phyloP scores from a whole-genome alignment of 257 asterid genomes.

The Lycium barbarum region DNA sequence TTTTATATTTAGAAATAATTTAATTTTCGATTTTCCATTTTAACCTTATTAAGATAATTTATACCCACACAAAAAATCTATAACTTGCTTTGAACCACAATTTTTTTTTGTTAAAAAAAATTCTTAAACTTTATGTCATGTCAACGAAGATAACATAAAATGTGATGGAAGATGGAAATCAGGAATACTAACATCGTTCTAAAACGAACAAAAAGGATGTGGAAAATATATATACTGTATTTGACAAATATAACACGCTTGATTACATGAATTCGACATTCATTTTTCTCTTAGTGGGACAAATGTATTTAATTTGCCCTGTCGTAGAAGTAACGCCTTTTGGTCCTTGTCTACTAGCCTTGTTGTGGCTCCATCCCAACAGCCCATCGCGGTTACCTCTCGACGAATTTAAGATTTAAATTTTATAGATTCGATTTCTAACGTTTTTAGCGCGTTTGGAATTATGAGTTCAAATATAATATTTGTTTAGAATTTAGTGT shows the following conservation, averaged over 20 bases:
- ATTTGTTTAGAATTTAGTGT: no score
- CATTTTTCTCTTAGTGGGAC: neutral
- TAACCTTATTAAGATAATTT: neutral
- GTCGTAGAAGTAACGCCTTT: neutral
- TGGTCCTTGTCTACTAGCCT: neutral
- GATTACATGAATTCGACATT: neutral
- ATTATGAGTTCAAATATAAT: no score
- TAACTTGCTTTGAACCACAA: neutral
- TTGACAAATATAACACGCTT: neutral
- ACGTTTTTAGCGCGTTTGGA: no score
- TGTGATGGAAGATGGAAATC: neutral
- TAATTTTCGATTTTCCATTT: neutral
- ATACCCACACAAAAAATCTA: no score
- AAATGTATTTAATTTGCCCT: neutral
- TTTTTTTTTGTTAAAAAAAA: neutral
- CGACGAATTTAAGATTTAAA: neutral
- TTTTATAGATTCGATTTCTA: neutral
- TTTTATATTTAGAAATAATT: no score
- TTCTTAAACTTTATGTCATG: no score
- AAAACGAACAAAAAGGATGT: neutral
- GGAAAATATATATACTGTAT: neutral
- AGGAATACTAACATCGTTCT: neutral
- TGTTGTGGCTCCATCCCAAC: neutral
- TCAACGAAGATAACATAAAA: neutral
- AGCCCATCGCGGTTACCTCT: no score